These are phyloP conservation scores for Coprinellus aureogranulatus DNA, from an alignment of 768 basidiomycete species.

Conservation along the genomic window DNA sequence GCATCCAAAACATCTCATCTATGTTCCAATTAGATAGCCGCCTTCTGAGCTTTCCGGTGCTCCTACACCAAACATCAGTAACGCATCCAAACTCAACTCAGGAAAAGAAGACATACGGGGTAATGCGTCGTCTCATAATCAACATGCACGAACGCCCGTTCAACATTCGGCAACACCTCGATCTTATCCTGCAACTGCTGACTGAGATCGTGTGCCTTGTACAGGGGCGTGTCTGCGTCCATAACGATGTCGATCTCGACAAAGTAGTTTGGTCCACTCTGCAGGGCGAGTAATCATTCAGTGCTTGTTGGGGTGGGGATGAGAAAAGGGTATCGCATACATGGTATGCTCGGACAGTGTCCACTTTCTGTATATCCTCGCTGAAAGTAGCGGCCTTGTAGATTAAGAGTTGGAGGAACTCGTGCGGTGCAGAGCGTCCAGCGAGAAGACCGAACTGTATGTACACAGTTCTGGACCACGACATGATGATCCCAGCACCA, in stretches of 20 bases:
- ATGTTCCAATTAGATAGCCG: conserved; percentile 9
- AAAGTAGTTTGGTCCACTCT: conserved; percentile 88
- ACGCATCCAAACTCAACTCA: neutral
- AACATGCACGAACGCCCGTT: conserved; percentile 91
- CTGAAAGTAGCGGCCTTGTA: conserved; percentile 94
- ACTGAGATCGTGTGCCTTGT: conserved; percentile 84
- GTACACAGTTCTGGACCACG: conserved; percentile 78
- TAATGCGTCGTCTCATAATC: conserved; percentile 90
- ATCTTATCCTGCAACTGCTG: conserved; percentile 87
- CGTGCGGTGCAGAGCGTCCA: conserved; percentile 88
- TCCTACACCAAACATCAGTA: conserved; percentile 32
- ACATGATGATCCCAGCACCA: conserved; percentile 69
- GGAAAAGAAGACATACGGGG: conserved; percentile 32
- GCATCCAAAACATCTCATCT: neutral
- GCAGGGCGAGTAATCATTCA: no score
- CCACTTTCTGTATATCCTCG: conserved; percentile 79
- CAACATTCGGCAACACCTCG: conserved; percentile 85
- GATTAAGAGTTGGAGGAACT: conserved; percentile 86
- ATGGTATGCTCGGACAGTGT: conserved; percentile 93
- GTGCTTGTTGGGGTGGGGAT: no score
- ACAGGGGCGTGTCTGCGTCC: conserved; percentile 82
- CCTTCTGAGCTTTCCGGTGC: conserved; percentile 43
- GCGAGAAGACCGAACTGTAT: conserved; percentile 83
- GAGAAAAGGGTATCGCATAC: conserved; percentile 41
- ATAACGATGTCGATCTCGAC: conserved; percentile 96